Percentiles rank a stretch among this genome's conserved stretches.
phyloP scores from a whole-genome alignment of 345 rosid genomes.

The Populus davidiana region DNA sequence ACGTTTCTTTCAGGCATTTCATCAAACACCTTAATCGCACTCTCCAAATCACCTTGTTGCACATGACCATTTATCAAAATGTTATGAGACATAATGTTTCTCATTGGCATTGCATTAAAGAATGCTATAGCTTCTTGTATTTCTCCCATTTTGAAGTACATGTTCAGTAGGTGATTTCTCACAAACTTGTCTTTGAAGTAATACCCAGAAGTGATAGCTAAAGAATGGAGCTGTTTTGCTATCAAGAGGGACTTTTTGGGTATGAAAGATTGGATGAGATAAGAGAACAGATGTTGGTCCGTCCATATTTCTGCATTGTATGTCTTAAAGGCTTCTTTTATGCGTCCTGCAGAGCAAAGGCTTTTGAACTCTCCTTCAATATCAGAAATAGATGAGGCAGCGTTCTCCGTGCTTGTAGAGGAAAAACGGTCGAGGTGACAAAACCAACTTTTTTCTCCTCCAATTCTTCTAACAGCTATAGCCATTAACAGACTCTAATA shows the following conservation, averaged over 20 bases:
- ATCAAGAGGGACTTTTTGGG: conserved; percentile 26
- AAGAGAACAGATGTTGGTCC: conserved; percentile 53
- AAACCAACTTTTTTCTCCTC: no score
- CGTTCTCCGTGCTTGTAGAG: conserved; percentile 20
- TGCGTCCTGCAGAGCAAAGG: conserved; percentile 52
- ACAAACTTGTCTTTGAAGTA: conserved; percentile 50
- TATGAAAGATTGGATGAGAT: conserved; percentile 53
- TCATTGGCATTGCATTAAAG: conserved; percentile 45
- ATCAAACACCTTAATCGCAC: conserved; percentile 60
- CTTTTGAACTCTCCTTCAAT: conserved; percentile 26
- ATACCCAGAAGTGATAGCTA: conserved; percentile 64
- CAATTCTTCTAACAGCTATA: no score
- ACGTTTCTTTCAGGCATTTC: conserved; percentile 60
- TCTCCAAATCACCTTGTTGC: conserved; percentile 39
- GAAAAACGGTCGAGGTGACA: conserved; percentile 14
- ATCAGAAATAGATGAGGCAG: background rate
- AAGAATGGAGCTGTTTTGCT: conserved; percentile 66
- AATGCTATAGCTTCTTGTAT: conserved; percentile 37
- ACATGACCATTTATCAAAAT: conserved; percentile 57
- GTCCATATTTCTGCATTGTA: conserved; percentile 51
- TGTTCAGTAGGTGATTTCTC: conserved; percentile 64
- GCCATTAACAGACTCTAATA: no score
- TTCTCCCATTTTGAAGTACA: conserved; percentile 67
- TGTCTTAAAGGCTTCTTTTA: conserved; percentile 54
- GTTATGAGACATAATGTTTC: conserved; percentile 74